Evolutionary conservation across 257 asterid genomes (phyloP).

Genomic region (Orobanche coerulescens): DNA sequence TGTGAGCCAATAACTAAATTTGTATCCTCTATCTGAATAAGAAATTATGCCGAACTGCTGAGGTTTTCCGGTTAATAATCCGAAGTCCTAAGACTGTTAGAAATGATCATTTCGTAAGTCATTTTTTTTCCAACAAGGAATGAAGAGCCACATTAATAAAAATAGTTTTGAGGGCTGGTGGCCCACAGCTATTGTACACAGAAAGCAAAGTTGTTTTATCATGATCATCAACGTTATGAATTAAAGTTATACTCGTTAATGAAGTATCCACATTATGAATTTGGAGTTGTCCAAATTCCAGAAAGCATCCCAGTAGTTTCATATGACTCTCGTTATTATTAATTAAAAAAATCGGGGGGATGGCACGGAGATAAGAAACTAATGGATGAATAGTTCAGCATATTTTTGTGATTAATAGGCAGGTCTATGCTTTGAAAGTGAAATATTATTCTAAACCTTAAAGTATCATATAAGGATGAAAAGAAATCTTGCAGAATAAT

Average conservation of each 20-base stretch:
- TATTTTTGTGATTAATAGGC: neutral
- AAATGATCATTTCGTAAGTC: neutral
- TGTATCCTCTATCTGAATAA: neutral
- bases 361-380: neutral
- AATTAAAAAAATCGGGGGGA: neutral
- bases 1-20: neutral
- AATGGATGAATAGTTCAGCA: neutral
- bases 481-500: neutral
- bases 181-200: neutral
- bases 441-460: neutral
- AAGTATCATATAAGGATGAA: neutral
- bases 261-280: neutral
- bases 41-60: conserved; percentile 5
- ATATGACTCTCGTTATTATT: neutral
- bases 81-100: neutral
- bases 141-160: conserved; percentile 1
- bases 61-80: neutral
- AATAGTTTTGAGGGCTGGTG: neutral
- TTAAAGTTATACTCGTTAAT: neutral
- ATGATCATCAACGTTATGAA: neutral
- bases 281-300: neutral
- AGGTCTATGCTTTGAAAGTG: neutral
- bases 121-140: neutral
- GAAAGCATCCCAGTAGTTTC: neutral
- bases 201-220: neutral